Percentiles rank a stretch among this genome's conserved stretches.
Conservation (phyloP, 441 rosid genomes). For the Cnidoscolus chayamansa region DNA sequence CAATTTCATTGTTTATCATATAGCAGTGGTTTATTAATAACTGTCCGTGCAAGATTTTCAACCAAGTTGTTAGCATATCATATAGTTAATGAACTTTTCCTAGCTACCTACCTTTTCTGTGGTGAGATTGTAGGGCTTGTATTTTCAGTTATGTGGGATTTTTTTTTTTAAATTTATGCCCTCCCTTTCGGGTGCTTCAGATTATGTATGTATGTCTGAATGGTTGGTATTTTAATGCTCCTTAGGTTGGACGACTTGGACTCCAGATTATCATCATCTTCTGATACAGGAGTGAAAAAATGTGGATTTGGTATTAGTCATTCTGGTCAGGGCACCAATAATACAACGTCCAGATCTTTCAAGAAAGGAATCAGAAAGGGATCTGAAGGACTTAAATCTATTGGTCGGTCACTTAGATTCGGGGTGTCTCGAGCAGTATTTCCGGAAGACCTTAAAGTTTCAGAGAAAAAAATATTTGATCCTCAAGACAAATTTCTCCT, state of each 20-base stretch:
- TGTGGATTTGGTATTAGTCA: slow-evolving; percentile 60
- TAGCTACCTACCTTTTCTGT: neutral
- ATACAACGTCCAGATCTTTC: slow-evolving; percentile 61
- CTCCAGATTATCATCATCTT: slow-evolving; percentile 65
- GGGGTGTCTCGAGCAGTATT: slow-evolving; percentile 90
- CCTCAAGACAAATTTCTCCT: slow-evolving; percentile 89
- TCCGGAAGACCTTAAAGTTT: slow-evolving; percentile 90
- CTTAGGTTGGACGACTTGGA: slow-evolving; percentile 93
- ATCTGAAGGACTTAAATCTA: slow-evolving; percentile 88
- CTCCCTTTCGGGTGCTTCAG: neutral
- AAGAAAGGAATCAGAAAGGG: slow-evolving; percentile 78
- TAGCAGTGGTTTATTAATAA: neutral
- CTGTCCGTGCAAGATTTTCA: neutral
- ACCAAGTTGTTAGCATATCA: neutral
- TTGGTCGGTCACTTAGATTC: slow-evolving; percentile 87
- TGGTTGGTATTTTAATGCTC: slow-evolving; percentile 10
- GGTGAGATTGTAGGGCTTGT: neutral
- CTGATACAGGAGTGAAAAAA: slow-evolving; percentile 52
- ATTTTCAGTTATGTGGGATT: neutral
- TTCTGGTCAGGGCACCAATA: slow-evolving; percentile 42
- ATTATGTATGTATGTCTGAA: slow-evolving; percentile 5
- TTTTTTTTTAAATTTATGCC: neutral
- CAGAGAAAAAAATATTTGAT: slow-evolving; percentile 86
- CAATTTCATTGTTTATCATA: neutral
- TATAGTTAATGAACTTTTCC: neutral